phyloP scores from a whole-genome alignment of 352 stramenopile species.

The Phytophthora lateralis region DNA sequence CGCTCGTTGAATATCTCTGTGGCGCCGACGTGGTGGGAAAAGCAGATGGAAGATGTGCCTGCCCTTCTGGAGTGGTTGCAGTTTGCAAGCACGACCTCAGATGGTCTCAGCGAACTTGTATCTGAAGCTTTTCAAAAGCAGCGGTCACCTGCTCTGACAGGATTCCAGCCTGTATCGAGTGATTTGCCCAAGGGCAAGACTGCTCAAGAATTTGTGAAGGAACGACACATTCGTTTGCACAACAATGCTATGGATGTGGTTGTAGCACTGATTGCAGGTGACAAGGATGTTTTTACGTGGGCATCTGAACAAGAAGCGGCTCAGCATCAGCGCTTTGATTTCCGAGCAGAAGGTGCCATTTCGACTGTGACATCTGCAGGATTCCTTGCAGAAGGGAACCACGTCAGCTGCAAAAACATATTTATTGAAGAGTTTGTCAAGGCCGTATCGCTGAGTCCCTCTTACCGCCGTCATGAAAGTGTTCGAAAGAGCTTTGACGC shows the following conservation, averaged over 20 bases:
- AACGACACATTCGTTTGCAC: slow-evolving; percentile 40
- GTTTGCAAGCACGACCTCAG: slow-evolving; percentile 66
- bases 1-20: slow-evolving; percentile 79
- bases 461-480: slow-evolving; percentile 59
- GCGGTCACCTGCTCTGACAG: slow-evolving; percentile 37
- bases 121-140: slow-evolving; percentile 67
- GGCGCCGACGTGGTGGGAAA: slow-evolving; percentile 68
- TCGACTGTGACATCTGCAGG: slow-evolving; percentile 15
- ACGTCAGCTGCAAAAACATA: slow-evolving; percentile 59
- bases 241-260: slow-evolving; percentile 38
- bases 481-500: slow-evolving; percentile 67
- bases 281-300: slow-evolving; percentile 37
- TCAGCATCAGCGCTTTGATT: slow-evolving; percentile 45
- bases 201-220: slow-evolving; percentile 43
- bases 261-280: slow-evolving; percentile 17
- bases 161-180: slow-evolving; percentile 41
- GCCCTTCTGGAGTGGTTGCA: slow-evolving; percentile 77
- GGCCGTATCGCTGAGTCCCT: slow-evolving; percentile 55
- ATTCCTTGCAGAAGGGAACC: slow-evolving; percentile 40
- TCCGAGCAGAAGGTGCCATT: slow-evolving; percentile 27
- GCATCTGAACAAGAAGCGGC: slow-evolving; percentile 38
- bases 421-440: slow-evolving; percentile 83
- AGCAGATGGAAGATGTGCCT: slow-evolving; percentile 58
- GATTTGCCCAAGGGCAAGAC: slow-evolving; percentile 32
- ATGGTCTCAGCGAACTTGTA: slow-evolving; percentile 75